phyloP scores from a whole-genome alignment of 495 filamentous ascomycete genomes.

The Penicillium turbatum region DNA sequence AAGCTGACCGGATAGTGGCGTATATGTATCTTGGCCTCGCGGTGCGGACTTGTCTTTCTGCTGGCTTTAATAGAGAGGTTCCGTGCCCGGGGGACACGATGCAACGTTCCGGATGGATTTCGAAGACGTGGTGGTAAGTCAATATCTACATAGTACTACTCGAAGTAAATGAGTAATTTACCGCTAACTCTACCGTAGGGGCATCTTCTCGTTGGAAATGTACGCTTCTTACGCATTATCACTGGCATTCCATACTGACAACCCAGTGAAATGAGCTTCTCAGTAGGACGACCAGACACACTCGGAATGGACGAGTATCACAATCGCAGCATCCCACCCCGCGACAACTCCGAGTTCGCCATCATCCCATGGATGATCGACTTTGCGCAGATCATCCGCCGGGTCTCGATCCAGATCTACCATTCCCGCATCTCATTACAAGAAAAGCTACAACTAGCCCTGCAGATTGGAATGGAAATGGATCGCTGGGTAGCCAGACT shows the following conservation, averaged over 20 bases:
- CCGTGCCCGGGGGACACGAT: slow-evolving; percentile 24
- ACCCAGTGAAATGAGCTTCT: slow-evolving; percentile 40
- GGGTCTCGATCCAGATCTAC: slow-evolving; percentile 42
- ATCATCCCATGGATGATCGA: slow-evolving; percentile 45
- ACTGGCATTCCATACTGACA: background rate
- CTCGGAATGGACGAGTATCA: slow-evolving; percentile 45
- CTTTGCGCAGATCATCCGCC: slow-evolving; percentile 38
- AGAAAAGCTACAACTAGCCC: slow-evolving; percentile 35
- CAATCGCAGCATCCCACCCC: slow-evolving; percentile 35
- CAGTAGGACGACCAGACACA: slow-evolving; percentile 39
- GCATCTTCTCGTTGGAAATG: slow-evolving; percentile 42
- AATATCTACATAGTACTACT: background rate
- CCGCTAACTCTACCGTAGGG: slow-evolving; percentile 19
- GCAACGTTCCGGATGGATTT: slow-evolving; percentile 37
- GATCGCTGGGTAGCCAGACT: slow-evolving; percentile 35
- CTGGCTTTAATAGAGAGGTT: slow-evolving; percentile 40
- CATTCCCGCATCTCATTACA: slow-evolving; percentile 37
- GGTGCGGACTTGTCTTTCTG: slow-evolving; percentile 39
- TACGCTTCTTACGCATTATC: slow-evolving; percentile 4
- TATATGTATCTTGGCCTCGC: slow-evolving; percentile 44
- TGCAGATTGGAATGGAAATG: slow-evolving; percentile 37
- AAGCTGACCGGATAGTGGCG: slow-evolving; percentile 28
- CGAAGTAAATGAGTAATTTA: background rate
- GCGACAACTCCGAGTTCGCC: slow-evolving; percentile 37
- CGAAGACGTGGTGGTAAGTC: slow-evolving; percentile 43